Base-by-base conservation (phyloP, 2,329 filamentous ascomycete genomes). In the Coccinonectria pachysandricola region DNA sequence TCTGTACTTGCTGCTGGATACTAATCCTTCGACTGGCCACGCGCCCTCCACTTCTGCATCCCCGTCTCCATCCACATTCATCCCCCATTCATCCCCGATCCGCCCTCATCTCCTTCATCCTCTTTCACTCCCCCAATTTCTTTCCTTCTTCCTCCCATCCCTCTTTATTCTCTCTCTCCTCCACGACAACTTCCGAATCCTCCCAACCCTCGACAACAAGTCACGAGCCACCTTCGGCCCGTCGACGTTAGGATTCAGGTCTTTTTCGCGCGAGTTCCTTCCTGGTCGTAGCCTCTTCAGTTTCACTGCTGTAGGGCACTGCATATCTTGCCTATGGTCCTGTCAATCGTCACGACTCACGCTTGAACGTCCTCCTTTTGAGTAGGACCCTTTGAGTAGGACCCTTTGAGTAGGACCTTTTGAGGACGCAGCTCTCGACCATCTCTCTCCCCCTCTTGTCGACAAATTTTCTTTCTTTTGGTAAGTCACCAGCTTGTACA, bases 101-200 rank as follows among this genome's bases (percentile, higher is more conserved):
- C 33, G 31, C 26, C 39, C 25, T 31, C 27, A 26, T 26, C 25
- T 27, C 28, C 34, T 35, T 41, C 38, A 48, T 45, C 35, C 36
- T 40, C 32, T 34, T 33, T 31, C 30, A 31, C 23, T 33, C 26
- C 32, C 30, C 36, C 24, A 34, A 33, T 36, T 34, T 33, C 31
- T 33, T 24, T 43, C 30, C 39, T 33, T 32, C 35, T 37, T 36
- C 34, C 32, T 36, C 35, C 36, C 32, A 28, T 30, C 36, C 31
- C 27, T 33, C 27, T 24, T 24, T 23, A 31, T 34, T 36, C 30
- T 28, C 32, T 24, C 26, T 36, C 33, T 34, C 30, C 39, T 42
- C 43, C 45, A 48, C 50, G 48, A 49, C 35, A 42, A 40, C 43
- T 40, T 36, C 49, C 48, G 53, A 57, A 56, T 54, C 53, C 51